phyloP scores from a whole-genome alignment of 352 stramenopile species.

The Globisporangium parvum region DNA sequence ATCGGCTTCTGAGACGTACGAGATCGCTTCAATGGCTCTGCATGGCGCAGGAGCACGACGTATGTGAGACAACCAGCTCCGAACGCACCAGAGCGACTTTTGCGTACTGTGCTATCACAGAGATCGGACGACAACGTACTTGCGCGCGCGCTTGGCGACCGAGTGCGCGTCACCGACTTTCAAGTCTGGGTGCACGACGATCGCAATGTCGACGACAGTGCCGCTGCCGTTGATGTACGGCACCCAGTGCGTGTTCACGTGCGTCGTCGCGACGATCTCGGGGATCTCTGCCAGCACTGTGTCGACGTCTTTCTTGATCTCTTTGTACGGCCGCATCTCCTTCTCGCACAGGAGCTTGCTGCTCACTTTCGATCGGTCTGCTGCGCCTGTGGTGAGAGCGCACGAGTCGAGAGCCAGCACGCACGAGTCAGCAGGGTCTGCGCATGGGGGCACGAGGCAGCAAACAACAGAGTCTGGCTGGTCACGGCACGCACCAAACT shows the following conservation, averaged over 20 bases:
- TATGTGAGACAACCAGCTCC: no score
- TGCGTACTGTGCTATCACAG: no score
- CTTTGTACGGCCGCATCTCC: slow-evolving; percentile 65
- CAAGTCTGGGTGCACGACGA: slow-evolving; percentile 68
- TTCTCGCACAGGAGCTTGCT: slow-evolving; percentile 34
- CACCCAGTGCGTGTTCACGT: slow-evolving; percentile 82
- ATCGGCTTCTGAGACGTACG: slow-evolving; percentile 73
- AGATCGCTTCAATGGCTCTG: slow-evolving; percentile 74
- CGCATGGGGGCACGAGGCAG: no score
- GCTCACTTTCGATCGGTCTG: slow-evolving; percentile 17
- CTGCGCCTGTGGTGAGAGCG: slow-evolving; percentile 14
- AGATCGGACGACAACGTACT: slow-evolving; percentile 29
- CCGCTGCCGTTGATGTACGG: slow-evolving; percentile 50
- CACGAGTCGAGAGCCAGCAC: background rate
- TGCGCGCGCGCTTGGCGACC: slow-evolving; percentile 66
- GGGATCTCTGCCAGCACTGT: slow-evolving; percentile 53
- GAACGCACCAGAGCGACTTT: no score
- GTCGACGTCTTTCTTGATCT: slow-evolving; percentile 70
- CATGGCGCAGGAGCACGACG: background rate
- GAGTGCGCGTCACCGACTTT: slow-evolving; percentile 67
- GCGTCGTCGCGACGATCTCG: slow-evolving; percentile 64
- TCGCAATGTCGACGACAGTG: slow-evolving; percentile 72
- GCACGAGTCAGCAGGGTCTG: background rate
- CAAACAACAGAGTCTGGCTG: no score
- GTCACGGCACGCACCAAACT: slow-evolving; percentile 34